Evolutionary conservation across 2,329 filamentous ascomycete genomes (phyloP), one percentile per base, ranked within the genome.

Genomic region (Piedraia hortae): DNA sequence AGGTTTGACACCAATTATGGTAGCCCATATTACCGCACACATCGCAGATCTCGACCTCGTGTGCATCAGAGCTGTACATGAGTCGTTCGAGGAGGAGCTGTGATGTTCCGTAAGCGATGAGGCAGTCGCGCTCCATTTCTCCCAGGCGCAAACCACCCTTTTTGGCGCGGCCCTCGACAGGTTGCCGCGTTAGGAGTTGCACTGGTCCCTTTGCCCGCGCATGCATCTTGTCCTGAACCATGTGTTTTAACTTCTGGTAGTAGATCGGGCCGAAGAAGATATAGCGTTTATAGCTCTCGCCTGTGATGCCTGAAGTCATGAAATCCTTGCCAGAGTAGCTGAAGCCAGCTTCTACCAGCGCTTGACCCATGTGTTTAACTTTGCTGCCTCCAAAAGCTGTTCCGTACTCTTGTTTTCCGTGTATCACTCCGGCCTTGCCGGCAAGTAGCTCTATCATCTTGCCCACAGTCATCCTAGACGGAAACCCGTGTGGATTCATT

Each of bases 191-290:
- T 12, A 97, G 57, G 31, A 90, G 85, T 12, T 82, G 82, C 7
- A 74, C 62, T 0, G 85, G 88, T 0, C 88, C 88, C 8, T 77
- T 69, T 2, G 82, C 68, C 29, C 85, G 75, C 14, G 75, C 82
- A 50, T 97, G 85, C 85, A 97, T 93, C 53, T 97, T 97, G 45
- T 97, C 85, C 46, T 93, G 80, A 3, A 97, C 85, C 85, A 97
- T 97, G 58, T 97, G 85, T 60, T 97, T 97, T 32, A 97, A 63
- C 34, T 90, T 89, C 54, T 97, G 85, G 54, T 97, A 97, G 54
- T 90, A 97, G 47, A 97, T 97, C 6, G 85, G 85, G 0, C 85
- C 85, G 43, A 89, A 90, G 57, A 93, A 97, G 41, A 97, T 78
- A 48, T 93, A 93, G 7, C 80, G 80, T 31, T 89, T 78, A 4